Conservation (phyloP, 305 asterid genomes). For the Fraxinus ornus region DNA sequence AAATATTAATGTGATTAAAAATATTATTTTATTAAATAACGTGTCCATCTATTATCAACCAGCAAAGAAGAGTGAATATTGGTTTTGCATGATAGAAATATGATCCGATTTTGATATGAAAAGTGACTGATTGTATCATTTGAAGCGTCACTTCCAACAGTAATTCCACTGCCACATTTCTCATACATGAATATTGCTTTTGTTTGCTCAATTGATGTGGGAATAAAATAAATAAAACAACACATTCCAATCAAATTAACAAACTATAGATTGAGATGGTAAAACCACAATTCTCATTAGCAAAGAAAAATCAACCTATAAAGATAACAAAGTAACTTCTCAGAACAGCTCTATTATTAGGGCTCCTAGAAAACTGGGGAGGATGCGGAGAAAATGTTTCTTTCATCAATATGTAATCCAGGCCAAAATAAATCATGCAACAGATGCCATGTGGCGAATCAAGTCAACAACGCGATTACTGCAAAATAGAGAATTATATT, state of each 20-base stretch:
- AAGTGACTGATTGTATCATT: background rate
- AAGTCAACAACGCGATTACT: constrained; percentile 73
- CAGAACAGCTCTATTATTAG: constrained; percentile 29
- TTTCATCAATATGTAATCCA: background rate
- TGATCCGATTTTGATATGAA: background rate
- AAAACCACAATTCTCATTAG: background rate
- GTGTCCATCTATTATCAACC: background rate
- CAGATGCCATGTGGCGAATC: constrained; percentile 72
- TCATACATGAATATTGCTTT: background rate
- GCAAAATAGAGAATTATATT: constrained; percentile 19
- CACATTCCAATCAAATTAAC: background rate
- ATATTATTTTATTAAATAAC: too few species aligned
- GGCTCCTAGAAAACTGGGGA: background rate
- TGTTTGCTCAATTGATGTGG: background rate
- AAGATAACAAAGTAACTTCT: background rate
- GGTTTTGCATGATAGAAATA: background rate
- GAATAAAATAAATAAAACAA: background rate
- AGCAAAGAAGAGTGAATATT: background rate
- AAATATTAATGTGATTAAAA: too few species aligned
- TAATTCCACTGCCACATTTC: background rate
- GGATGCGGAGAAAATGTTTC: background rate
- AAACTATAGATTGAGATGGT: background rate
- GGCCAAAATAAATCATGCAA: constrained; percentile 20
- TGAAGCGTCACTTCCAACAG: background rate
- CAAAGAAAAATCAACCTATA: background rate